Base-by-base conservation (phyloP, 805 yeast genomes). In the Candida peoriensis region DNA sequence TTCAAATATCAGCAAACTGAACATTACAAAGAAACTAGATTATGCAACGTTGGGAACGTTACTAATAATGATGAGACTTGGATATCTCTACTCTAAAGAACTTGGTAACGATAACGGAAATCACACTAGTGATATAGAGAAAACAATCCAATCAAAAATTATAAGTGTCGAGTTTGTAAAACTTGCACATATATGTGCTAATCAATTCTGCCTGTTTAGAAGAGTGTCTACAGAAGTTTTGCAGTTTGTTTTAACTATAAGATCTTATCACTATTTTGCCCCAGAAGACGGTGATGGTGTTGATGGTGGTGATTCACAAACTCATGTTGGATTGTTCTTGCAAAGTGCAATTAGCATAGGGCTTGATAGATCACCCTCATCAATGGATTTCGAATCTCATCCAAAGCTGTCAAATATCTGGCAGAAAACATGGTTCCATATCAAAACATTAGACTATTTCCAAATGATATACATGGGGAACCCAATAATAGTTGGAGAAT, bases 281-380 rank as follows among this genome's bases (percentile, higher is more conserved):
- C 27, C 27, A 9, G 27, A 24, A 24, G 27, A 24, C n/a, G 27
- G 27, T 13, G 27, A 24, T 24, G 27, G 27, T 11, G 27, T 24
- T 9, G 27, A 24, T 24, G 27, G 27, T 24, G 27, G 27, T 9
- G 27, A 24, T 7, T 24, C 27, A 11, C 27, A 24, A 24, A 24
- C 27, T 13, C n/a, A 11, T 24, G 27, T 13, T 11, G 27, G 27
- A 11, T 24, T 24, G 14, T 24, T 24, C 8, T 24, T 24, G 8
- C 27, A 24, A 24, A 24, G 27, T 24, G 27, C 27, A 24, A 11
- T 24, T 9, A 24, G 27, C 14, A 24, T 24, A 11, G 27, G 27
- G 14, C 14, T 24, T 7, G n/a, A 24, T 24, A 24, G 14, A 24
- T n/a, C n/a, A n/a, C n/a, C n/a, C n/a, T n/a, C n/a, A n/a, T n/a